Evolutionary conservation across 176 grass and related monocot species (phyloP).

Genomic region (Carex kokanica): DNA sequence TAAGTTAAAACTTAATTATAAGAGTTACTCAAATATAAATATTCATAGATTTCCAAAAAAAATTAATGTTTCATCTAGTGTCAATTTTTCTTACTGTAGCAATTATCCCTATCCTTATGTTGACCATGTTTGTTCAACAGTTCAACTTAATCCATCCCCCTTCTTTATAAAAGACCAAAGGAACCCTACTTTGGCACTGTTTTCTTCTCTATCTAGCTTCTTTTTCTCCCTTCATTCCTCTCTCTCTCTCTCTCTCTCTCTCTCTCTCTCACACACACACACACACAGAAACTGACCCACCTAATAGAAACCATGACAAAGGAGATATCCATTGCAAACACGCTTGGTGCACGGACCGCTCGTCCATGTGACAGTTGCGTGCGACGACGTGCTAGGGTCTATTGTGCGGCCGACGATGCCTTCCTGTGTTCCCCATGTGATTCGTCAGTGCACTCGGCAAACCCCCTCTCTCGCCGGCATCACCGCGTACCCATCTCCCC

Average conservation of each 20-base stretch:
- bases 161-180: slow-evolving; percentile 21
- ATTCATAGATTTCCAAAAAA: not conserved
- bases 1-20: not conserved
- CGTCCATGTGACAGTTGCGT: slow-evolving; percentile 76
- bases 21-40: not conserved
- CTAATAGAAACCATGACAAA: slow-evolving; percentile 24
- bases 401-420: slow-evolving; percentile 73
- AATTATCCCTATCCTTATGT: not conserved
- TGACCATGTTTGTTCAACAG: not conserved
- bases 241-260: no score
- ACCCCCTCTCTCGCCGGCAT: slow-evolving; percentile 77
- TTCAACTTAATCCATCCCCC: not conserved
- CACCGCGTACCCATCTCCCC: slow-evolving; percentile 54
- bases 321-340: slow-evolving; percentile 25
- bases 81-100: not conserved
- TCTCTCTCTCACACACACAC: no score
- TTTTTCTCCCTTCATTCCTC: not conserved
- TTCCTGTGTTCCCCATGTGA: slow-evolving; percentile 80
- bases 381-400: slow-evolving; percentile 65
- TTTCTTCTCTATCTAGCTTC: not conserved
- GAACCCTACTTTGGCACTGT: slow-evolving; percentile 2
- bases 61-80: not conserved
- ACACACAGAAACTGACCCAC: not conserved
- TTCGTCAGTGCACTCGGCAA: slow-evolving; percentile 78
- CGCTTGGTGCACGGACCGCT: slow-evolving; percentile 54